phyloP scores from a whole-genome alignment of 768 basidiomycete genomes.

The Boletus pseudopeckii region DNA sequence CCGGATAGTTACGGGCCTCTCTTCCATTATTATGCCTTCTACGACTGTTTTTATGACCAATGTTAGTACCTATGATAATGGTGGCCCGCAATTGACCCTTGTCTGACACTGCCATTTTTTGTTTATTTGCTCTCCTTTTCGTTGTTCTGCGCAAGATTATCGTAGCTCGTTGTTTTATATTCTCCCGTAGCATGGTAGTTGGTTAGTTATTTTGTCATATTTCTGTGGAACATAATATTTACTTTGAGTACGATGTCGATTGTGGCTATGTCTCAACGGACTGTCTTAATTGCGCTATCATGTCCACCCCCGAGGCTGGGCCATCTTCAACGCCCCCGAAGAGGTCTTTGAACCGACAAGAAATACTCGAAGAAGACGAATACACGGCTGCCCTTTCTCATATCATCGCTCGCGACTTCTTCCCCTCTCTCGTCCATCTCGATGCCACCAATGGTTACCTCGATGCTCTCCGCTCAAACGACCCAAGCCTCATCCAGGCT shows the following conservation, averaged over 20 bases:
- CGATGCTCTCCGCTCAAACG: constrained; percentile 70
- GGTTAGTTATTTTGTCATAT: constrained; percentile 16
- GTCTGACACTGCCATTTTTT: constrained; percentile 4
- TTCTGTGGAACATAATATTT: background rate
- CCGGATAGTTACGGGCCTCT: constrained; percentile 8
- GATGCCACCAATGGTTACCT: constrained; percentile 88
- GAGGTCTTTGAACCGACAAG: constrained; percentile 68
- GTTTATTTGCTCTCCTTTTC: constrained; percentile 9
- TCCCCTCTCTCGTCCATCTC: constrained; percentile 86
- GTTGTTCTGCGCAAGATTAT: constrained; percentile 3
- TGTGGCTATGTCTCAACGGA: constrained; percentile 6
- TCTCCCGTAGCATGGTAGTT: background rate
- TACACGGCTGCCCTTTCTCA: constrained; percentile 86
- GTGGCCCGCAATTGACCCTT: constrained; percentile 6
- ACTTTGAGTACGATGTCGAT: background rate
- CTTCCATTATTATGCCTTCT: constrained; percentile 13
- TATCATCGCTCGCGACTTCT: constrained; percentile 97
- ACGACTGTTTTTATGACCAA: constrained; percentile 27
- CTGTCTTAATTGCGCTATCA: constrained; percentile 11
- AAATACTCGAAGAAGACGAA: constrained; percentile 87
- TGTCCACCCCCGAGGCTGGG: constrained; percentile 31
- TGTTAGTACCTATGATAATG: constrained; percentile 22
- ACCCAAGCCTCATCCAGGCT: constrained; percentile 71
- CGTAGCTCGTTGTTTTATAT: constrained; percentile 17
- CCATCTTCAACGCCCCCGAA: constrained; percentile 30